These are phyloP conservation scores for Plasmodium malariae DNA, from an alignment of 169 alveolate genomes.

Conservation along the genomic window DNA sequence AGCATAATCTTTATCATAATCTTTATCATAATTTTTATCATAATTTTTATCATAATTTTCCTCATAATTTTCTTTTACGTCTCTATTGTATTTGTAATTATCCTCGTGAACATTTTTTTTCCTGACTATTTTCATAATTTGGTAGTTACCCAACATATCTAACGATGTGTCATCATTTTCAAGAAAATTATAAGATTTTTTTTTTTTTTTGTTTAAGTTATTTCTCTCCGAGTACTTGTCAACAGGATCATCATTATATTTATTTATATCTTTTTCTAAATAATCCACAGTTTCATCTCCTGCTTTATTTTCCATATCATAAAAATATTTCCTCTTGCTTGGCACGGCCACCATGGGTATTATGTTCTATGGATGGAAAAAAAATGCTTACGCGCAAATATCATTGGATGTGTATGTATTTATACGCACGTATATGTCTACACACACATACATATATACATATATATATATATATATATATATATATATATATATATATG, in stretches of 20 bases:
- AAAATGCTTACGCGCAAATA: too few species aligned
- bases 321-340: conserved; percentile 47
- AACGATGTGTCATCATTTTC: conserved; percentile 7
- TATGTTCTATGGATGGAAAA: conserved; percentile 24
- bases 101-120: neutral
- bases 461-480: neutral
- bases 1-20: too few species aligned
- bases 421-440: neutral
- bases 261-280: neutral
- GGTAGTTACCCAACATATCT: neutral
- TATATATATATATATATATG: neutral
- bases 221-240: neutral
- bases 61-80: too few species aligned
- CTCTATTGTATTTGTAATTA: neutral
- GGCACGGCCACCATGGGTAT: conserved; percentile 70
- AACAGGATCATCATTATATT: neutral
- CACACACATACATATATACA: too few species aligned
- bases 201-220: conserved; percentile 11
- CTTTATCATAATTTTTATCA: too few species aligned
- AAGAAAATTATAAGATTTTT: conserved; percentile 34
- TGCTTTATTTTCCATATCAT: neutral
- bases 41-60: too few species aligned
- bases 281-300: neutral
- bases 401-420: neutral
- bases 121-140: neutral